Base-by-base conservation (phyloP, 2,329 filamentous ascomycete genomes). In the Fusarium graminum region DNA sequence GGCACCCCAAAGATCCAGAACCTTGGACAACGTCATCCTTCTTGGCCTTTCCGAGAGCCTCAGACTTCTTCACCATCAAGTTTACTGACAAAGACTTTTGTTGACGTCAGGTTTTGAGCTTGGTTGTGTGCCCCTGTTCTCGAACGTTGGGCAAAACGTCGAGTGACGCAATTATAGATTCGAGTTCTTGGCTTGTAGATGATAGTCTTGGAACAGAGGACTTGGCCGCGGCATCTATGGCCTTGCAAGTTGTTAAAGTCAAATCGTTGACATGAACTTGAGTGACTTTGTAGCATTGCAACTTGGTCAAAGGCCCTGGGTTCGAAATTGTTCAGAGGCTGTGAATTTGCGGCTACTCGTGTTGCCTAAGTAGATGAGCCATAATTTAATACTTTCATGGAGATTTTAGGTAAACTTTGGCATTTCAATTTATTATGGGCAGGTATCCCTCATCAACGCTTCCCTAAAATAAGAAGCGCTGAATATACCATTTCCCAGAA, bases 11-110 rank as follows among this genome's bases (percentile, higher is more conserved):
- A 54, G 11, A 19, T 28, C 39, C 16, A 30, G 39, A 22, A 43
- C 16, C 30, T 53, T 25, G 39, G 19, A 52, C 30, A 59, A 63
- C 52, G 59, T 63, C 59, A 63, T 63, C 29, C n/a, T 17, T n/a
- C 34, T 36, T 6, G 19, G 12, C 13, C 11, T 10, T 36, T 61
- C 30, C 47, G 55, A 47, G 49, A 53, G 34, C 4, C 14, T 14
- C 16, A 25, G 6, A 10, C 7, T 12, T 40, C 16, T 51, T 40
- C 14, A 14, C n/a, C n/a, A 26, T 11, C 26, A 57, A 42, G 25
- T 28, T 34, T 26, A 34, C 28, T 22, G 11, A 32, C n/a, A 14
- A 2, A 36, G 32, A n/a, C 3, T 12, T 29, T 29, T 36, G 43
- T 36, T 41, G 52, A 58, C 40, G 34, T 59, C 52, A 16, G 43